phyloP scores from a whole-genome alignment of 2,329 filamentous ascomycete genomes.

The Venturia nashicola region DNA sequence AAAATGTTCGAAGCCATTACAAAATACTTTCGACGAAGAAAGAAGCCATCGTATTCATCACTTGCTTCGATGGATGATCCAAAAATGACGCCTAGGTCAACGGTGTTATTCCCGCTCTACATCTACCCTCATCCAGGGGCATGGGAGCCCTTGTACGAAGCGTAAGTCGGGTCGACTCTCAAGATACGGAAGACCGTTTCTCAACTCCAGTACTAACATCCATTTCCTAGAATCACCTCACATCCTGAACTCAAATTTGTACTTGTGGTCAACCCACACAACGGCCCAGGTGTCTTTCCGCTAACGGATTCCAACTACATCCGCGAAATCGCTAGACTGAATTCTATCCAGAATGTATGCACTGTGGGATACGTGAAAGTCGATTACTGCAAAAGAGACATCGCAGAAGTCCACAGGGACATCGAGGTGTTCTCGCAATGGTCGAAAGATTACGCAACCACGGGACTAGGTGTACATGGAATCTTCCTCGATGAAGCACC shows the following conservation, averaged over 20 bases:
- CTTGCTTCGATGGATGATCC: background rate
- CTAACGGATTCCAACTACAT: background rate
- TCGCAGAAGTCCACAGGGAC: background rate
- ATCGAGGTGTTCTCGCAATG: background rate
- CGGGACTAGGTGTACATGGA: slow-evolving; percentile 2
- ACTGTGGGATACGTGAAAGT: slow-evolving; percentile 1
- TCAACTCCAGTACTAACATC: background rate
- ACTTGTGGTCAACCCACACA: slow-evolving; percentile 6
- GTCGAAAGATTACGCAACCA: background rate
- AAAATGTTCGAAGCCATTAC: background rate
- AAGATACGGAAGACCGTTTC: background rate
- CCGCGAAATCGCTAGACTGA: background rate
- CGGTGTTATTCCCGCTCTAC: slow-evolving; percentile 1
- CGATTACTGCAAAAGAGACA: background rate
- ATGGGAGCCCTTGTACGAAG: background rate
- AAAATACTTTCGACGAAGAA: background rate
- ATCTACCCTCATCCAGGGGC: slow-evolving; percentile 2
- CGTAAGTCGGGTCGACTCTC: background rate
- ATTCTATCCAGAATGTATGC: background rate
- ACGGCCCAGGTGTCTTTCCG: background rate
- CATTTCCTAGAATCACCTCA: background rate
- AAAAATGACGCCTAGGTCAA: background rate
- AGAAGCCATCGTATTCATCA: background rate
- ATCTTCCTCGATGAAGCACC: slow-evolving; percentile 7
- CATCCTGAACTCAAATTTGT: background rate